A percentile compares a stretch with the other conserved stretches of the same genome.
Conservation (phyloP, 805 yeast species). For the Myxozyma neotropica region DNA sequence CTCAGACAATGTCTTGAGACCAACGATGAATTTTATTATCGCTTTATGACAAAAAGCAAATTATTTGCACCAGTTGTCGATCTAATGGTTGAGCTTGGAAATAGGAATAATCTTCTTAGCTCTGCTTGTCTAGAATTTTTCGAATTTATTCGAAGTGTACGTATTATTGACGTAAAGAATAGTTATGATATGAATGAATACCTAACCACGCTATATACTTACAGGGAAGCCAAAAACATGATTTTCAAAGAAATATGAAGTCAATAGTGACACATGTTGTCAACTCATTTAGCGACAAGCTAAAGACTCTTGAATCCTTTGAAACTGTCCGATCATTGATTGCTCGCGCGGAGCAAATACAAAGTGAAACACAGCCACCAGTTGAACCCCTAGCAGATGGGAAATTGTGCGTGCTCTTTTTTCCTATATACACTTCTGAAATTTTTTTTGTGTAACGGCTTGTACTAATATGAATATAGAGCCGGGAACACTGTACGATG, state of each 20-base stretch:
- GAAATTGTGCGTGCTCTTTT: not conserved
- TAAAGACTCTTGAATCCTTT: constrained; percentile 43
- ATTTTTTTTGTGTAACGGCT: too few relatives aligned
- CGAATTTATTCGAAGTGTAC: constrained; percentile 47
- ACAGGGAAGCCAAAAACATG: constrained; percentile 18
- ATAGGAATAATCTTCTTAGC: constrained; percentile 63
- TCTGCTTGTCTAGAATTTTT: constrained; percentile 76
- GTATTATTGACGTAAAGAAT: constrained; percentile 6
- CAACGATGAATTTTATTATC: constrained; percentile 63
- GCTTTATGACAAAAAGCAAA: constrained; percentile 59
- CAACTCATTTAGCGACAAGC: constrained; percentile 39
- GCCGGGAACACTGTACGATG: constrained; percentile 9
- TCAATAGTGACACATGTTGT: constrained; percentile 42
- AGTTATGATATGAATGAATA: not conserved
- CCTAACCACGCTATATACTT: too few relatives aligned
- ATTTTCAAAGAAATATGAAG: constrained; percentile 38
- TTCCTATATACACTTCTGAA: too few relatives aligned
- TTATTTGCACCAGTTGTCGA: constrained; percentile 54
- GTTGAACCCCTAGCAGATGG: constrained; percentile 17
- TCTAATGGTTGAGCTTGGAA: constrained; percentile 52
- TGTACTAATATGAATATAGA: not conserved
- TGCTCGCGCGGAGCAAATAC: constrained; percentile 9
- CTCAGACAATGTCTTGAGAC: constrained; percentile 61
- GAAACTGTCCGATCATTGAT: constrained; percentile 25
- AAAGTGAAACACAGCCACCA: constrained; percentile 8